Evolutionary conservation across 306 rosid genomes (phyloP).

Genomic region (Herpetospermum pedunculosum): DNA sequence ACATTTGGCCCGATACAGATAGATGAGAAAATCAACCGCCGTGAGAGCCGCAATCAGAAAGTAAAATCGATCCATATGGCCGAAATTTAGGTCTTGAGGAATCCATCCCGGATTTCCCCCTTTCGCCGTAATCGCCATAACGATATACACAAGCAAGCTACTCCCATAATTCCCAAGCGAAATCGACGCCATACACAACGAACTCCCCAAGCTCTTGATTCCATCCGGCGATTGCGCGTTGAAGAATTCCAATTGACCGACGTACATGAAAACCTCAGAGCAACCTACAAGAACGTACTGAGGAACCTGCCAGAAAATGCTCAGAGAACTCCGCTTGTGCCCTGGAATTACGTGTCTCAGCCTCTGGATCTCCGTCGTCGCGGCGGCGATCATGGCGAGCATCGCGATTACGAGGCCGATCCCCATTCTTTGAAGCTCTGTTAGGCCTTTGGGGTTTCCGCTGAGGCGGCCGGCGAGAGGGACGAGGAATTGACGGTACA

Average conservation of each 20-base stretch:
- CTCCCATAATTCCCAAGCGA: constrained; percentile 50
- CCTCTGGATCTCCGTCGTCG: constrained; percentile 26
- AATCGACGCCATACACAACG: constrained; percentile 58
- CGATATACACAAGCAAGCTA: constrained; percentile 29
- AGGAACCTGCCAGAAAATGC: constrained; percentile 35
- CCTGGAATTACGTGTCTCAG: constrained; percentile 19
- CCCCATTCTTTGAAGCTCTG: constrained; percentile 57
- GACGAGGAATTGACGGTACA: constrained; percentile 31
- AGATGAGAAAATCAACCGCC: constrained; percentile 30
- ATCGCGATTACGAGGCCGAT: constrained; percentile 39
- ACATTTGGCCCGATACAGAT: constrained; percentile 29
- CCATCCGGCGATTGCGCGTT: constrained; percentile 51
- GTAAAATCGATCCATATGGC: constrained; percentile 44
- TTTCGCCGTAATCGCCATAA: constrained; percentile 29
- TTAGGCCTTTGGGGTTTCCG: constrained; percentile 31
- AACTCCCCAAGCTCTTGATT: constrained; percentile 46
- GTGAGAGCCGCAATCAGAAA: constrained; percentile 33
- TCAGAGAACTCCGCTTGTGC: constrained; percentile 25
- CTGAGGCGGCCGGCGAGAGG: constrained; percentile 27
- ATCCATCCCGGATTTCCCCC: constrained; percentile 36
- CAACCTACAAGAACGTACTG: constrained; percentile 49
- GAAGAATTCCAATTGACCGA: constrained; percentile 26
- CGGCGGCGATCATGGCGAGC: constrained; percentile 46
- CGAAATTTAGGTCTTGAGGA: constrained; percentile 30
- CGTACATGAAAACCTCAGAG: constrained; percentile 39